Percentiles rank a stretch among this genome's conserved stretches.
Evolutionary conservation across 805 yeast genomes (phyloP).

Genomic region (Hanseniaspora mollemarum): DNA sequence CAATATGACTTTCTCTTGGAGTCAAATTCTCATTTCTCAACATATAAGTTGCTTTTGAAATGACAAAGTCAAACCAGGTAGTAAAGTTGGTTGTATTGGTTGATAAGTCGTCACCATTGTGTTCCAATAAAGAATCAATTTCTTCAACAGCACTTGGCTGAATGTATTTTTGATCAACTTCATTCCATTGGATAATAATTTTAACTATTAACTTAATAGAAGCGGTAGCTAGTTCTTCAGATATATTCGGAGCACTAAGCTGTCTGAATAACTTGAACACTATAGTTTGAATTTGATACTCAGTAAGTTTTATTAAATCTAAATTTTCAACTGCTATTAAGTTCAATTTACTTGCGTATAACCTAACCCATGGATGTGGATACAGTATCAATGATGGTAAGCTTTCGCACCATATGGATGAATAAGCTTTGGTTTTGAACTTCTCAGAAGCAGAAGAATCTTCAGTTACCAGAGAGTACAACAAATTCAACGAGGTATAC

Average conservation of each 20-base stretch:
- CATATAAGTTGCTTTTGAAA: constrained; percentile 49
- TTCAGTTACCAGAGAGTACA: constrained; percentile 35
- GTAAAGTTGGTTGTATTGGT: constrained; percentile 18
- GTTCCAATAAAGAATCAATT: constrained; percentile 17
- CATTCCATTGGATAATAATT: constrained; percentile 53
- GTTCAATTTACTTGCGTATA: constrained; percentile 49
- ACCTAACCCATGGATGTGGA: constrained; percentile 89
- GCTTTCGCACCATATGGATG: constrained; percentile 38
- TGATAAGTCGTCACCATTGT: constrained; percentile 20
- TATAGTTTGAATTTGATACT: constrained; percentile 50
- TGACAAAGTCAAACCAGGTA: constrained; percentile 31
- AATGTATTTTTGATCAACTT: constrained; percentile 32
- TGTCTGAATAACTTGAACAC: constrained; percentile 63
- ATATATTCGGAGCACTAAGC: constrained; percentile 64
- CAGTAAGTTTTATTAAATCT: constrained; percentile 31
- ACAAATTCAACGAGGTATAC: constrained; percentile 50
- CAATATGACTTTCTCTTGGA: constrained; percentile 37
- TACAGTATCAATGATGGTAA: constrained; percentile 38
- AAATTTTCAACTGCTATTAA: constrained; percentile 40
- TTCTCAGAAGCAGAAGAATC: constrained; percentile 24
- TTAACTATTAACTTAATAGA: constrained; percentile 54
- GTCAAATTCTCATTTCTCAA: constrained; percentile 54
- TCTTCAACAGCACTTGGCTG: constrained; percentile 22
- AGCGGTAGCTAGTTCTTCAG: constrained; percentile 52
- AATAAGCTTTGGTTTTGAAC: constrained; percentile 27